phyloP scores from a whole-genome alignment of 169 alveolate species.

The Fabrea salina region DNA sequence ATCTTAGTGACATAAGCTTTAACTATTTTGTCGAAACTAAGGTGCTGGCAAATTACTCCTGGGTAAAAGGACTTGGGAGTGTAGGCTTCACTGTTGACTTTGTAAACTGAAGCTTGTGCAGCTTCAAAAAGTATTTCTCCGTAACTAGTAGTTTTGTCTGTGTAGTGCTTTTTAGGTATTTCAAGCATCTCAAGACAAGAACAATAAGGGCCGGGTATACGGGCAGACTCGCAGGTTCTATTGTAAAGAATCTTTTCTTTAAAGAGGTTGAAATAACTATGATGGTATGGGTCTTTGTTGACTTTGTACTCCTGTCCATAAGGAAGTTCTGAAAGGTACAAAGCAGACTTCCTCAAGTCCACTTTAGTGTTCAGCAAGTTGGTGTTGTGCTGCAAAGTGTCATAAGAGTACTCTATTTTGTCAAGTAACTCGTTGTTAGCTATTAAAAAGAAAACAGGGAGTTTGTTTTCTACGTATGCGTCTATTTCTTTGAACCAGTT shows the following conservation, averaged over 20 bases:
- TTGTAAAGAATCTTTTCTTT: background rate
- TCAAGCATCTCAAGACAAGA: conserved; percentile 17
- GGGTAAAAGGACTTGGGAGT: background rate
- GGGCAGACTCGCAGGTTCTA: background rate
- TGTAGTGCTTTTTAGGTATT: background rate
- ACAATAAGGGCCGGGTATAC: conserved; percentile 1
- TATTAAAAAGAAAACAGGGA: conserved; percentile 3
- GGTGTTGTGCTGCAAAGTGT: background rate
- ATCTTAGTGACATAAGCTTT: conserved; percentile 5
- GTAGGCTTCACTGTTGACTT: background rate
- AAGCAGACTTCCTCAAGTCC: background rate
- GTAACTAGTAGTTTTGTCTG: too few relatives aligned
- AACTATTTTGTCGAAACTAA: background rate
- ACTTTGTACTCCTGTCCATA: background rate
- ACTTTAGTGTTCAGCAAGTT: background rate
- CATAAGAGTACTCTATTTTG: conserved; percentile 7
- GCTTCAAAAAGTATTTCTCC: too few relatives aligned
- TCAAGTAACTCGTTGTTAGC: background rate
- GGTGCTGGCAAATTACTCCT: background rate
- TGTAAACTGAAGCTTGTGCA: too few relatives aligned
- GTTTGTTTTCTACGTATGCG: conserved; percentile 22
- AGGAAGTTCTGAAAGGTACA: background rate
- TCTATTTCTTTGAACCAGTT: conserved; percentile 27
- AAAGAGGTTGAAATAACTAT: background rate
- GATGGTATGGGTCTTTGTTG: background rate